These are phyloP conservation scores for Leptosphaerulina australis DNA, from an alignment of 2,329 filamentous ascomycete genomes.

Conservation along the genomic window DNA sequence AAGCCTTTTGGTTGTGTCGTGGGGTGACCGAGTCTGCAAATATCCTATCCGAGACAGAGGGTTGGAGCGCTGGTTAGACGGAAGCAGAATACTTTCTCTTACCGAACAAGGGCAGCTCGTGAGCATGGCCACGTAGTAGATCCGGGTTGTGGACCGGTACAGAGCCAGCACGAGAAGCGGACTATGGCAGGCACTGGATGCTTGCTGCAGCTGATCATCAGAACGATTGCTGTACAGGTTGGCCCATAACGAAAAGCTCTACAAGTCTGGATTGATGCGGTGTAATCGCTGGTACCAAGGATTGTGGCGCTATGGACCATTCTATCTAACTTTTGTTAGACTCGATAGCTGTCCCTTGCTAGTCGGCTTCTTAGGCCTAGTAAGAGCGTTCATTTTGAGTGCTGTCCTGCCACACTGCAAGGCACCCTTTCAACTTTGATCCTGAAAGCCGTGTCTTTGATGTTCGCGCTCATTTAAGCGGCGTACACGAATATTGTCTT, in stretches of 20 bases:
- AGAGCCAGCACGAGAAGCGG: not conserved
- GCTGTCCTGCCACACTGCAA: slow-evolving; percentile 59
- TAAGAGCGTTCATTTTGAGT: slow-evolving; percentile 45
- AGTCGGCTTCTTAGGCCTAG: slow-evolving; percentile 23
- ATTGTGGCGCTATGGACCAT: not conserved
- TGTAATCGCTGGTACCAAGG: slow-evolving; percentile 10
- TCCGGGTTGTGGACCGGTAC: not conserved
- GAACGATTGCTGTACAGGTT: not conserved
- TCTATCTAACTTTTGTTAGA: slow-evolving; percentile 28
- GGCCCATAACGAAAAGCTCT: slow-evolving; percentile 15
- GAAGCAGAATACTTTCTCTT: not conserved
- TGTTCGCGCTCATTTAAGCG: slow-evolving; percentile 56
- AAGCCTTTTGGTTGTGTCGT: not conserved
- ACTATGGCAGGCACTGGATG: slow-evolving; percentile 9
- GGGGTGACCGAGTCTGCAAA: not conserved
- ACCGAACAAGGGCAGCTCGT: not conserved
- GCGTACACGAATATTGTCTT: slow-evolving; percentile 67
- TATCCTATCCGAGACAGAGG: not conserved
- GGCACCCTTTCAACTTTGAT: slow-evolving; percentile 64
- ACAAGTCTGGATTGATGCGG: not conserved
- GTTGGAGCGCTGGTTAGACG: not conserved
- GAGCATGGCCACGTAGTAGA: not conserved
- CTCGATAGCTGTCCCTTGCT: slow-evolving; percentile 34
- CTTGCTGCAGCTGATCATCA: slow-evolving; percentile 18
- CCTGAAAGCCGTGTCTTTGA: slow-evolving; percentile 66